Base-by-base conservation (phyloP, 2,329 filamentous ascomycete species). In the Chaetomium sp. region DNA sequence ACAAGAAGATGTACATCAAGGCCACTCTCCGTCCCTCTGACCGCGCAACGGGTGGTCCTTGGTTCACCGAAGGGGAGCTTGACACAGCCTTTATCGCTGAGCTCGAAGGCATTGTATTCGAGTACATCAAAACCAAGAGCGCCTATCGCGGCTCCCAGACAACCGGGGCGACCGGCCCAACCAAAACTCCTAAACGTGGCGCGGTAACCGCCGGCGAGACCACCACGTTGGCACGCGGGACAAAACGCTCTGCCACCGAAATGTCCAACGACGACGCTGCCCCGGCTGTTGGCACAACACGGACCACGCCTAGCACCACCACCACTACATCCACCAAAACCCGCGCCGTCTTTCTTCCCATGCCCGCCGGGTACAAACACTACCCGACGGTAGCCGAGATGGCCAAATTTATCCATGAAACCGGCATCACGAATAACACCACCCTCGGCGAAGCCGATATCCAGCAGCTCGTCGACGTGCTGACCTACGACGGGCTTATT, bases 1-100 rank as follows among this genome's bases (percentile, higher is more conserved):
- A 86, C 62, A 88, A 94, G 69, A 96, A 95, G 74, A 96, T 95
- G 81, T 99, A 94, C 78, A 95, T 99, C 79, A 86, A 96, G 67
- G 84, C 86, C 53, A 86, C 86, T 60, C 81, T 99, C 58, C 83
- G 85, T 9, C 92, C 94, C 0, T 89, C 87, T 53, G 91, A 96
- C 59, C 88, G 94, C 59, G 89, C 95, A 47, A 95, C 91, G 0
- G 94, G 94, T 48, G 94, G 94, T 1, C 88, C 90, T 7, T 99
- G 92, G 89, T 96, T 94, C 70, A 91, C 89, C 6, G 91, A 96
- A 60, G 89, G 90, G 52, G 88, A 91, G 61, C 80, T 97, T 10
- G 94, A 99, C 71, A 86, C 88, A 61, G 88, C 87, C 56, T 89
- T 99, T 69, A 91, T 97, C 64, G 84, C 88, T 55, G 83, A 84